A percentile compares a stretch with the other conserved stretches of the same genome.
phyloP scores from a whole-genome alignment of 768 basidiomycete genomes.

The Cubamyces lactineus region DNA sequence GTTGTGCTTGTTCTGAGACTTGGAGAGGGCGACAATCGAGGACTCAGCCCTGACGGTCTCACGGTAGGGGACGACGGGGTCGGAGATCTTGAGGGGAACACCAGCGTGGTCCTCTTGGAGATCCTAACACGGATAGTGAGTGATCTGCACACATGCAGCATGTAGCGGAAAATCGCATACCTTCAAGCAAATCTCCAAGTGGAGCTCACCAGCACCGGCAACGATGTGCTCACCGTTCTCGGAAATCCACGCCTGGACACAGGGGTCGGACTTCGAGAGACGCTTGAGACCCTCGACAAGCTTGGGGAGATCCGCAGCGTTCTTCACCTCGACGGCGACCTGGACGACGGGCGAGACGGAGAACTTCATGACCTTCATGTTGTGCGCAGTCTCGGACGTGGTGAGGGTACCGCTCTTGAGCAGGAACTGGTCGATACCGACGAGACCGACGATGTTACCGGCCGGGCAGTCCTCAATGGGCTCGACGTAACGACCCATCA shows the following conservation, averaged over 20 bases:
- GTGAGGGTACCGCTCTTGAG: slow-evolving; percentile 99
- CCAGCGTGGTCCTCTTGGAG: slow-evolving; percentile 99
- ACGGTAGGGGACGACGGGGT: slow-evolving; percentile 96
- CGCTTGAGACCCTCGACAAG: slow-evolving; percentile 99
- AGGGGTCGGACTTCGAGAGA: slow-evolving; percentile 99
- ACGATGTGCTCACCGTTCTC: slow-evolving; percentile 98
- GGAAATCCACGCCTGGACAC: slow-evolving; percentile 92
- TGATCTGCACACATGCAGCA: too few relatives aligned
- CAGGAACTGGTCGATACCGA: slow-evolving; percentile 99
- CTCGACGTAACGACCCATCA: slow-evolving; percentile 99
- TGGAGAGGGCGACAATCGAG: slow-evolving; percentile 93
- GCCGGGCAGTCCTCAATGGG: slow-evolving; percentile 99
- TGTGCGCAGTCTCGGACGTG: slow-evolving; percentile 97
- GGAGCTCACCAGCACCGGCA: slow-evolving; percentile 98
- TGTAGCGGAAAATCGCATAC: slow-evolving; percentile 39
- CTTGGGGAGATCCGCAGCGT: slow-evolving; percentile 97
- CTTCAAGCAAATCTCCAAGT: slow-evolving; percentile 99
- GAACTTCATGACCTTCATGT: slow-evolving; percentile 99
- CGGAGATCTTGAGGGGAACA: slow-evolving; percentile 97
- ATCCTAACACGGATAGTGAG: slow-evolving; percentile 56
- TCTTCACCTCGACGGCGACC: slow-evolving; percentile 99
- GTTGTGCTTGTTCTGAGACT: slow-evolving; percentile 99
- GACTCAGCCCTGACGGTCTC: slow-evolving; percentile 98
- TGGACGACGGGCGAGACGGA: slow-evolving; percentile 99
- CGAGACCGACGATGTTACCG: slow-evolving; percentile 98